Evolutionary conservation across 2,329 filamentous ascomycete species (phyloP).

Genomic region (Paraphoma chrysanthemicola): DNA sequence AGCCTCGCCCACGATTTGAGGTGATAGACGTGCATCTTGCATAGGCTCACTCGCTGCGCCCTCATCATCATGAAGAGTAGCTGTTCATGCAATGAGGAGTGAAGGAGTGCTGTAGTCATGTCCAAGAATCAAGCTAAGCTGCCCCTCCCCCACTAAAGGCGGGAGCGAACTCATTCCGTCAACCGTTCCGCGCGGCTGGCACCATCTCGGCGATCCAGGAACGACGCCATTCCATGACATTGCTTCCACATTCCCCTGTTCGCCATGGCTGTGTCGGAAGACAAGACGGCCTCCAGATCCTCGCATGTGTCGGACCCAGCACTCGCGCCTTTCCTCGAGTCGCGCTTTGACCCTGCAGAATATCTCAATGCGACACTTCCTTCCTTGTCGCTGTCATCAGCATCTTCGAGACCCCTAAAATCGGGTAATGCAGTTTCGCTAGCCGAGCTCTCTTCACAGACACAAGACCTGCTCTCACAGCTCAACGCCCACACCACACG

Average conservation of each 20-base stretch:
- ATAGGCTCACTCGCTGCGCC: not conserved
- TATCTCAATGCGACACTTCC: conserved; percentile 85
- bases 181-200: conserved; percentile 20
- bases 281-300: conserved; percentile 29
- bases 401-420: conserved; percentile 47
- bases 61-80: not conserved
- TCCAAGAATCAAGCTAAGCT: not conserved
- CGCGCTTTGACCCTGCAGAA: conserved; percentile 80
- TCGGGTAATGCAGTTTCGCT: conserved; percentile 63
- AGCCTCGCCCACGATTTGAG: not conserved
- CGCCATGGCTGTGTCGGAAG: conserved; percentile 36
- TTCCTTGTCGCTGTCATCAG: conserved; percentile 63
- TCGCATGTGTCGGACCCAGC: conserved; percentile 73
- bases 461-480: conserved; percentile 84
- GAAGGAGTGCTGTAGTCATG: not conserved
- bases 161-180: conserved; percentile 14
- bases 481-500: conserved; percentile 88
- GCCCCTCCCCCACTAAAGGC: conserved; percentile 24
- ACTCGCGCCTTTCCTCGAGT: conserved; percentile 76
- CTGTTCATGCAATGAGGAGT: not conserved
- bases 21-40: not conserved
- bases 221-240: conserved; percentile 14
- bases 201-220: conserved; percentile 19
- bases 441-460: conserved; percentile 78
- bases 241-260: conserved; percentile 11